phyloP scores from a whole-genome alignment of 345 rosid species.

The Eucalyptus marginata region DNA sequence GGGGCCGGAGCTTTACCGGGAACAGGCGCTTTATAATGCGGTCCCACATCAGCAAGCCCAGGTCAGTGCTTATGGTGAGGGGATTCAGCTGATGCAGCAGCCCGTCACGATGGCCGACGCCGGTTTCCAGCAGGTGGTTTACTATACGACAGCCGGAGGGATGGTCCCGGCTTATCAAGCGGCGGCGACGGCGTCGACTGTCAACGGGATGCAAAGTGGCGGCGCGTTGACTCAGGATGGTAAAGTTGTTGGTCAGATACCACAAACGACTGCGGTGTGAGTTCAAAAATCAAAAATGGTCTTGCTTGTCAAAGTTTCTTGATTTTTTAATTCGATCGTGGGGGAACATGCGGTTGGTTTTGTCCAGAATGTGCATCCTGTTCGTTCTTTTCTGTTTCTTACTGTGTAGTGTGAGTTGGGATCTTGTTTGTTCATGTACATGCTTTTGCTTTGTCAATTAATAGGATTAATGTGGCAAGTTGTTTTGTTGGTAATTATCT shows the following conservation, averaged over 20 bases:
- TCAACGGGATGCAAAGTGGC: conserved; percentile 12
- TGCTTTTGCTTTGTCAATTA: neutral
- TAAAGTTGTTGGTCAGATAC: neutral
- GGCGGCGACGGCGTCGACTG: neutral
- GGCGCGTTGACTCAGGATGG: conserved; percentile 28
- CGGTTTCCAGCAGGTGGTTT: conserved; percentile 31
- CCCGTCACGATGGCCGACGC: conserved; percentile 11
- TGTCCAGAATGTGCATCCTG: neutral
- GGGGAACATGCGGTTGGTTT: neutral
- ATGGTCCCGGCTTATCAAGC: conserved; percentile 15
- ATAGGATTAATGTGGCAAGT: neutral
- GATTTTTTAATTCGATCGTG: neutral
- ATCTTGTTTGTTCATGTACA: neutral
- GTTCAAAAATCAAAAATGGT: neutral
- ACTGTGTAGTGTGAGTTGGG: neutral
- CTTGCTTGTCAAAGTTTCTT: neutral
- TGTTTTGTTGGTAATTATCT: neutral
- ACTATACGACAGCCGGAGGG: conserved; percentile 13
- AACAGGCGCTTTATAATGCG: conserved; percentile 22
- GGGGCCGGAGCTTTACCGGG: conserved; percentile 20
- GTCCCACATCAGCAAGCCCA: conserved; percentile 4
- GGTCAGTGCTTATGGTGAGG: conserved; percentile 4
- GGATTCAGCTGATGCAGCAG: conserved; percentile 3
- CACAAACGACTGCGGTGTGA: neutral
- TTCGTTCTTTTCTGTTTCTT: neutral